Percentiles rank a stretch among this genome's conserved stretches.
Evolutionary conservation across 169 alveolate genomes (phyloP).

Genomic region (Cryptosporidium muris): DNA sequence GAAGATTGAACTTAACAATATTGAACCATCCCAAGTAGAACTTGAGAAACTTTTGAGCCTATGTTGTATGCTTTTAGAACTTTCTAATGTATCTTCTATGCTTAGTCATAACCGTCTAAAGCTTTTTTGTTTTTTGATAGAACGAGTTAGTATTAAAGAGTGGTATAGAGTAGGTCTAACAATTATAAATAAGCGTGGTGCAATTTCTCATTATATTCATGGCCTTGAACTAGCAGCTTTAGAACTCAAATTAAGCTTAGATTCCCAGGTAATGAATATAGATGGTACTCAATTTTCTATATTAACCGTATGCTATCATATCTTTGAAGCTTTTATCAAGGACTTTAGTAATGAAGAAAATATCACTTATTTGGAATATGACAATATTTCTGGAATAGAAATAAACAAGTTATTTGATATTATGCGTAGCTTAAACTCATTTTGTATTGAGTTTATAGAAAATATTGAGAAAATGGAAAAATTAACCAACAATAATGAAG

Average conservation of each 20-base stretch:
- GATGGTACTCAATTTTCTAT: conserved; percentile 2
- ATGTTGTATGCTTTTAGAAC: too few relatives aligned
- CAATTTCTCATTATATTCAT: conserved; percentile 1
- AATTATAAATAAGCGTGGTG: too few relatives aligned
- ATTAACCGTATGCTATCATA: conserved; percentile 17
- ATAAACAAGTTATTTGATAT: conserved; percentile 21
- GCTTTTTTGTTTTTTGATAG: too few relatives aligned
- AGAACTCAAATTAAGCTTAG: conserved; percentile 26
- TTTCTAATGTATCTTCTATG: too few relatives aligned
- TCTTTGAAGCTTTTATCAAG: conserved; percentile 15
- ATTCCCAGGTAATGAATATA: conserved; percentile 6
- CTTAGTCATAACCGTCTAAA: too few relatives aligned
- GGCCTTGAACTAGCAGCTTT: conserved; percentile 17
- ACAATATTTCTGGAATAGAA: conserved; percentile 16
- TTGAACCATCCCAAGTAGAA: too few relatives aligned
- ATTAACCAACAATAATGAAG: neutral
- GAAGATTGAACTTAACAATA: too few relatives aligned
- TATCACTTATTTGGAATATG: conserved; percentile 21
- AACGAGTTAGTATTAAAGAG: too few relatives aligned
- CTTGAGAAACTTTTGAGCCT: too few relatives aligned
- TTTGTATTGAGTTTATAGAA: conserved; percentile 36
- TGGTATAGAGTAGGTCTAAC: too few relatives aligned
- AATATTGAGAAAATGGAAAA: conserved; percentile 12
- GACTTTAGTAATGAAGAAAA: conserved; percentile 42
- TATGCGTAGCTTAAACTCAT: neutral